Base-by-base conservation (phyloP, 371 early-diverging fungal species). In the Mortierella sp. region DNA sequence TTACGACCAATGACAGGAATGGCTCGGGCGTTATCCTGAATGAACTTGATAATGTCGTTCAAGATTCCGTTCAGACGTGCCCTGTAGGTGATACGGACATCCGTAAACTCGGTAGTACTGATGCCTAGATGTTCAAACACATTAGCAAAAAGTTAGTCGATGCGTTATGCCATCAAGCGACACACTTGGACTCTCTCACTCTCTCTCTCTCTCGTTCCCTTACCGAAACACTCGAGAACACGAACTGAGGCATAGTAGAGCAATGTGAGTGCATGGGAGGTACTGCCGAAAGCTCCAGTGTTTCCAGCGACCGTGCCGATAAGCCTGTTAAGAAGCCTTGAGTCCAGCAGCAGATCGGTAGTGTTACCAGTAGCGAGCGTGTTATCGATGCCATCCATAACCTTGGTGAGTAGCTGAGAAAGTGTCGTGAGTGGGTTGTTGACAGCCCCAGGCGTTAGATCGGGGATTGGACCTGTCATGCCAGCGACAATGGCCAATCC, bases 1-100 rank as follows among this genome's bases (percentile, higher is more conserved):
- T 48, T 12, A 10, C 55, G 60, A 9, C 60, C 67, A 27, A 60
- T 14, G 55, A 67, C 14, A 16, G 67, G 67, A 26, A 67, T 43
- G 8, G 38, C 4, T 43, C 42, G 18, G 30, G 54, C 34, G 2
- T 24, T 34, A 1, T 8, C 27, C 23, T 47, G 19, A 21, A 67
- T 26, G 39, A 54, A 53, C 7, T 42, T 19, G 31, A 59, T 52
- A 42, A 60, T 4, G 18, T 60, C 43, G 13, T 47, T 23, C 12
- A 67, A 12, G 30, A 7, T 10, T 42, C 55, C 54, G 0, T 31
- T 9, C 34, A 48, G 16, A 2, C 54, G 45, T 1, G 48, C 26
- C n/a, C 24, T 21, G 18, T 30, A 54, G 16, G 41, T 24, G 10
- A 46, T 21, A 34, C 55, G 59, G 30, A 23, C 31, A 23, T 59